Percentiles rank a stretch among this genome's conserved stretches.
phyloP scores from a whole-genome alignment of 2,329 filamentous ascomycete species.

The Fusarium sarcochroum region DNA sequence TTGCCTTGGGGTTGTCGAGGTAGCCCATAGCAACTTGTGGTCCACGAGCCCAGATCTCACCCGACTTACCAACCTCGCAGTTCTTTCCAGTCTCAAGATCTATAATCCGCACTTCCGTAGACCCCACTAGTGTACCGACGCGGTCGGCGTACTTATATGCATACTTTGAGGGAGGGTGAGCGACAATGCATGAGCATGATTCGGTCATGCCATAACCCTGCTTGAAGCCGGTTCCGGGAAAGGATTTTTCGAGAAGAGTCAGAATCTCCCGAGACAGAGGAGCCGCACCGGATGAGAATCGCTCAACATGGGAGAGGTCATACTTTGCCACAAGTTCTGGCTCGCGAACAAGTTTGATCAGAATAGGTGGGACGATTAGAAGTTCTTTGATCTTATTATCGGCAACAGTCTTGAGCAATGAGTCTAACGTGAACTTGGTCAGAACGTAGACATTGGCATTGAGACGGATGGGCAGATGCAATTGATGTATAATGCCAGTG shows the following conservation, averaged over 20 bases:
- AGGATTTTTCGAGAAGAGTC: constrained; percentile 13
- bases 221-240: constrained; percentile 35
- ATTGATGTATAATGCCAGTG: constrained; percentile 17
- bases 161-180: constrained; percentile 78
- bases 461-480: constrained; percentile 1
- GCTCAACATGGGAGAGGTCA: constrained; percentile 23
- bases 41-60: constrained; percentile 3
- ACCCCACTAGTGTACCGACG: constrained; percentile 53
- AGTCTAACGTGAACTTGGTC: constrained; percentile 7
- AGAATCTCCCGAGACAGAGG: constrained; percentile 31
- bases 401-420: background rate
- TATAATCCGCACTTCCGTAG: constrained; percentile 80
- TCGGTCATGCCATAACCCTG: constrained; percentile 89
- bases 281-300: constrained; percentile 34
- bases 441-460: background rate
- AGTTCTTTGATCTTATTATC: constrained; percentile 1
- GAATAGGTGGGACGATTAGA: constrained; percentile 4
- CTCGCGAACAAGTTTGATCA: constrained; percentile 3
- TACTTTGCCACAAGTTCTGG: constrained; percentile 14
- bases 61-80: constrained; percentile 73
- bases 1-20: background rate
- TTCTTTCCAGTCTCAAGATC: constrained; percentile 70
- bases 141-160: constrained; percentile 48
- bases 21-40: constrained; percentile 19
- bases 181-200: constrained; percentile 80